Evolutionary conservation across 2,329 filamentous ascomycete genomes (phyloP), one percentile per base, ranked within the genome.

Genomic region (Xylaria sp.): DNA sequence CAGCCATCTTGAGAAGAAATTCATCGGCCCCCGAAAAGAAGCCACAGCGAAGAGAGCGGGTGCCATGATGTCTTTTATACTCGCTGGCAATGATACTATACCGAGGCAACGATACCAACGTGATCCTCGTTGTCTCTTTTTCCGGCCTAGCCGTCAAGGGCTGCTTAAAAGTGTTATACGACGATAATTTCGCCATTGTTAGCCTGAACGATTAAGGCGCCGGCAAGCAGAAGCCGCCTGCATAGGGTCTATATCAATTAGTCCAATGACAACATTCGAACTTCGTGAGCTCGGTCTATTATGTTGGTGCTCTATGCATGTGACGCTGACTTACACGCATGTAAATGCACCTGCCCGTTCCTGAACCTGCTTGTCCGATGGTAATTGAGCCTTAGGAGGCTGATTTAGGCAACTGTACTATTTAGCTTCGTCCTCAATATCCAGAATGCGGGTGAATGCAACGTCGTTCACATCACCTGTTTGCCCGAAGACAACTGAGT

Each of bases 1-100:
- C 64, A 21, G 65, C 65, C 35, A 74, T 72, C 23, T 62, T 73
- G 29, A 75, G 69, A 3, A 74, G 50, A 16, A 70, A 9, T 32
- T 69, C 66, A 53, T 75, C 66, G 12, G 59, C 64, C 12, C 16
- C 10, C 32, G 65, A 53, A 35, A 61, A 60, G 47, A 58, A 25
- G 35, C 44, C 63, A 64, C 50, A n/a, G 35, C 6, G 65, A 44
- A 40, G 48, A 21, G 40, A 10, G 44, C 5, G 60, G 53, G 10
- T 23, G 60, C 48, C 48, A 40, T 42, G 51, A 29, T 42, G 48
- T 25, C 53, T 65, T 69, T 66, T 65, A 60, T 27, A 29, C 13
- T 53, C 44, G 47, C 44, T n/a, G 12, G 25, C n/a, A 29, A 48
- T n/a, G 21, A 35, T 16, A n/a, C 9, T 27, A 65, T 66, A n/a